Conservation (phyloP, 768 basidiomycete species). For the Pisolithus tinctorius region DNA sequence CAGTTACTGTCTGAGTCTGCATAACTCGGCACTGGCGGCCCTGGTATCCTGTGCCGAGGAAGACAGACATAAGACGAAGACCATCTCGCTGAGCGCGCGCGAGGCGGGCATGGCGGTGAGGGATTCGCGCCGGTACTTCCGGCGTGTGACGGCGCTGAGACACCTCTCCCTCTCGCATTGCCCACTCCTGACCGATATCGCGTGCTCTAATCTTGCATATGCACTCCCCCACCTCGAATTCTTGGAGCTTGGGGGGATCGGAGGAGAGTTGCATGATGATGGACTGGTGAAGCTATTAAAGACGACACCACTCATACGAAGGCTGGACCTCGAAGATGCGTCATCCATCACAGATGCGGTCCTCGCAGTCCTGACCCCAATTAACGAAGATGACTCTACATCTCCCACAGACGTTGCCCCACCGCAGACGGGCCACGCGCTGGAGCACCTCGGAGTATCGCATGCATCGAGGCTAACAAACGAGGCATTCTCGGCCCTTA, state of each 20-base stretch:
- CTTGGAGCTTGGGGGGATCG: slow-evolving; percentile 75
- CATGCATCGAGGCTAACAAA: slow-evolving; percentile 59
- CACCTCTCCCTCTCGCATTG: slow-evolving; percentile 74
- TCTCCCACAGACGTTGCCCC: slow-evolving; percentile 13
- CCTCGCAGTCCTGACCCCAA: slow-evolving; percentile 58
- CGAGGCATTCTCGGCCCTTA: slow-evolving; percentile 55
- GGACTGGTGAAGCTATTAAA: slow-evolving; percentile 68
- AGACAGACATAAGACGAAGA: slow-evolving; percentile 24
- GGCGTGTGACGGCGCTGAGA: slow-evolving; percentile 61
- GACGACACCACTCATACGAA: slow-evolving; percentile 64
- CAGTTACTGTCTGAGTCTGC: slow-evolving; percentile 63
- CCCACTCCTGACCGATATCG: slow-evolving; percentile 61
- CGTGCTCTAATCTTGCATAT: slow-evolving; percentile 66
- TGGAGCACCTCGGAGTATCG: slow-evolving; percentile 71
- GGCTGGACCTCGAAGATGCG: slow-evolving; percentile 85
- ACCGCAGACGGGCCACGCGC: slow-evolving; percentile 51
- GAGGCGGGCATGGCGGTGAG: slow-evolving; percentile 59
- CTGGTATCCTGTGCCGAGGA: slow-evolving; percentile 51
- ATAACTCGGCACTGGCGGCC: slow-evolving; percentile 69
- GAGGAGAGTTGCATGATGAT: slow-evolving; percentile 57
- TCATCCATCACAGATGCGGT: slow-evolving; percentile 65
- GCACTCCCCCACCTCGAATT: slow-evolving; percentile 67
- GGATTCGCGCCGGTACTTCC: slow-evolving; percentile 41
- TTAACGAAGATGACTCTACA: slow-evolving; percentile 8
- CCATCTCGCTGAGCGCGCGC: slow-evolving; percentile 49